Evolutionary conservation across 768 basidiomycete species (phyloP).

Genomic region (Cubamyces sp.): DNA sequence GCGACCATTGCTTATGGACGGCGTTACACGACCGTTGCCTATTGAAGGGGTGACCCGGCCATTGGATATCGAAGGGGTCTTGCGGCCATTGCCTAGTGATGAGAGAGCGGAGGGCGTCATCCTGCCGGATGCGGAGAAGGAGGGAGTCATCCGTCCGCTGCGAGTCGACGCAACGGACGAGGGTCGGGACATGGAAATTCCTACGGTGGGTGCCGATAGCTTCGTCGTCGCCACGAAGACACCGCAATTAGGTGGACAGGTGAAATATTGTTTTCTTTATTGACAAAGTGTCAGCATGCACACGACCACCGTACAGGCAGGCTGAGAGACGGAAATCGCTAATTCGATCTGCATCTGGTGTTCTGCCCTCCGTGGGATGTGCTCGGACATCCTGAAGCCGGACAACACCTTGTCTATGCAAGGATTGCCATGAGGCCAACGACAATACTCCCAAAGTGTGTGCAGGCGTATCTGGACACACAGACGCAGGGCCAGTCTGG

Average conservation of each 20-base stretch:
- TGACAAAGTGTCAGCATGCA: neutral
- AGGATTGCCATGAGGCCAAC: too few relatives aligned
- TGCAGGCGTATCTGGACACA: too few relatives aligned
- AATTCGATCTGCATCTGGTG: too few relatives aligned
- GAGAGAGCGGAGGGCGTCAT: slow-evolving; percentile 47
- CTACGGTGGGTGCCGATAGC: slow-evolving; percentile 76
- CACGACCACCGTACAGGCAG: slow-evolving; percentile 6
- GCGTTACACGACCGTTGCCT: slow-evolving; percentile 43
- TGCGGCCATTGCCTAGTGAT: slow-evolving; percentile 47
- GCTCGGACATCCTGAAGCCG: too few relatives aligned
- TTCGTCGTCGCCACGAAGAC: slow-evolving; percentile 88
- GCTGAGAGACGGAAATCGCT: neutral
- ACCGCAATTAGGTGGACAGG: slow-evolving; percentile 83
- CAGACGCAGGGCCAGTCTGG: too few relatives aligned
- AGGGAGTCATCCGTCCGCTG: slow-evolving; percentile 48
- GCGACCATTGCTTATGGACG: slow-evolving; percentile 52
- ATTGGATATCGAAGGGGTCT: slow-evolving; percentile 56
- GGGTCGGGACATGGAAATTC: slow-evolving; percentile 58
- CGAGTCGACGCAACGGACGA: slow-evolving; percentile 81
- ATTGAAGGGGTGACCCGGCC: slow-evolving; percentile 27
- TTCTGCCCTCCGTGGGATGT: too few relatives aligned
- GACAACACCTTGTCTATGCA: too few relatives aligned
- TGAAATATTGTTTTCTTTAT: slow-evolving; percentile 79
- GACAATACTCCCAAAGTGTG: too few relatives aligned
- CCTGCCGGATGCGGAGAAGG: slow-evolving; percentile 47